Evolutionary conservation across 148 eudicot genomes (phyloP), one percentile per base, ranked within the genome.

Genomic region (Rhododendron vialii): DNA sequence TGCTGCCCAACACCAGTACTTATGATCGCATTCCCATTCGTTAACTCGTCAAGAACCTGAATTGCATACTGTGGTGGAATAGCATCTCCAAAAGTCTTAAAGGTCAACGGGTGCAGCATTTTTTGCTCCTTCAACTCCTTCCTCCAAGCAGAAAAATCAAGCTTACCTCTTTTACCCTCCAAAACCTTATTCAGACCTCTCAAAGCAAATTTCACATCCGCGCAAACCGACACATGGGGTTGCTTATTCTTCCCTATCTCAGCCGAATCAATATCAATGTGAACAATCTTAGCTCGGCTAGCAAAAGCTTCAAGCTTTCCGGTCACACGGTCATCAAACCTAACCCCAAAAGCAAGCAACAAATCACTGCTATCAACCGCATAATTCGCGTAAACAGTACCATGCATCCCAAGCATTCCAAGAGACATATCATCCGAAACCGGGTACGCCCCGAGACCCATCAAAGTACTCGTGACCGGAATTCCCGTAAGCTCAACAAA

Each of bases 241-340:
- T 90, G 92, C 89, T 96, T 96, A 71, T 96, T 96, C 94, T 95
- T 96, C 86, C 99, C 99, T 73, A 96, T 93, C 93, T 96, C 98
- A 51, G 98, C 98, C 2, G 95, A 90, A 82, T 95, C 99, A 51
- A 96, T 95, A 86, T 96, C 99, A 78, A 95, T 95, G 79, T 96
- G 99, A 36, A 95, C 98, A 88, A 96, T 96, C 90, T 95, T 95
- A 5, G 99, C 97, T 20, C 99, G 69, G 50, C 96, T 93, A 33
- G 98, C 98, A 89, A 96, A 96, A 48, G 98, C 98, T 87, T 96
- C 96, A 12, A 96, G 88, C 91, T 96, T 96, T 43, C 98, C 98
- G 0, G 98, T 95, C 85, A 95, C 96, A 28, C 98, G 95, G 77
- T 95, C 98, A 88, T 95, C 98, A 82, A 95, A 95, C 86, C 98